Percentiles rank a stretch among this genome's conserved stretches.
Conservation (phyloP, 441 rosid species). For the Jatropha podagrica region DNA sequence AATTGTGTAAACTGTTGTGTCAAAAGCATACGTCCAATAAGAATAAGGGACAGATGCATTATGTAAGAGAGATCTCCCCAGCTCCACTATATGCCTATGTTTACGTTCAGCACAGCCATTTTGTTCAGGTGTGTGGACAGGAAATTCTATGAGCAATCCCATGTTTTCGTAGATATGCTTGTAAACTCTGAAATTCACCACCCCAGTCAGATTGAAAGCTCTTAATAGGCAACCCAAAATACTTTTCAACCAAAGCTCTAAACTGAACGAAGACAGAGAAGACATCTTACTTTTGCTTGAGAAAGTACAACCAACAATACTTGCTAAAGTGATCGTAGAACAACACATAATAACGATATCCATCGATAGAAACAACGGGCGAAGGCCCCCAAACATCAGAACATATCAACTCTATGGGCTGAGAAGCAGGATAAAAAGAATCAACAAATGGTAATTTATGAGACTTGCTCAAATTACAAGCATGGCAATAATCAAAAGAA, state of each 20-base stretch:
- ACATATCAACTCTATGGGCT: background rate
- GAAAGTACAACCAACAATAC: background rate
- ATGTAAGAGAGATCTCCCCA: background rate
- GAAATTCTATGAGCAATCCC: background rate
- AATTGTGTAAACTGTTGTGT: no score
- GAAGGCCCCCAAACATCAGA: background rate
- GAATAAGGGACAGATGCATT: background rate
- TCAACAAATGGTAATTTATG: background rate
- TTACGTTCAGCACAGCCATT: background rate
- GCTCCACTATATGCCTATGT: background rate
- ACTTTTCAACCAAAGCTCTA: background rate
- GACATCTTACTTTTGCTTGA: background rate
- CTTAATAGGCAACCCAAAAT: background rate
- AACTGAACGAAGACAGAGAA: background rate
- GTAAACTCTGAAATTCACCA: background rate
- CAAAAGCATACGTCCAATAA: no score
- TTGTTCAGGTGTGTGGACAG: background rate
- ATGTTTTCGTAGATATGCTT: background rate
- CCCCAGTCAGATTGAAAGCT: background rate
- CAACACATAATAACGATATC: background rate
- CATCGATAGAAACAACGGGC: background rate
- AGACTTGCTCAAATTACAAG: background rate
- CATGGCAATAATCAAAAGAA: background rate
- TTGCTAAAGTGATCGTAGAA: background rate
- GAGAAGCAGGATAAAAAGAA: background rate